These are phyloP conservation scores for Lithohypha guttulata DNA, from an alignment of 2,329 filamentous ascomycete genomes.

Conservation along the genomic window DNA sequence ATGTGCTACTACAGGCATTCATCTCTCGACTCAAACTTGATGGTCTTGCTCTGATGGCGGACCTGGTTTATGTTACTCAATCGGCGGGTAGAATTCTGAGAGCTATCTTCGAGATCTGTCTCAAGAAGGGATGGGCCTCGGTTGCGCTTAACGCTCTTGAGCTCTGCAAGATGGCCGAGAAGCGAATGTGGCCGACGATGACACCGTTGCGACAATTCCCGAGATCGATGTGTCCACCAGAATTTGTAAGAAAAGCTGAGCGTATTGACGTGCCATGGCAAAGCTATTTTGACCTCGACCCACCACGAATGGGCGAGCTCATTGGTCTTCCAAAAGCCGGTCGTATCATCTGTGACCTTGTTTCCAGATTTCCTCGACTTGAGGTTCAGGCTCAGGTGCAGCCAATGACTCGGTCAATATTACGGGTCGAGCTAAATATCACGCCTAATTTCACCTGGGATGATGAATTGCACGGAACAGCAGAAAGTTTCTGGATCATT, in stretches of 20 bases:
- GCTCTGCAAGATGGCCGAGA: conserved; percentile 98
- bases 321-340: conserved; percentile 84
- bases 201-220: conserved; percentile 86
- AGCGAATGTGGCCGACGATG: conserved; percentile 99
- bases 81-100: conserved; percentile 92
- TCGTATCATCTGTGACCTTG: conserved; percentile 69
- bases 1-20: conserved; percentile 90
- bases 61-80: conserved; percentile 97
- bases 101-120: conserved; percentile 91
- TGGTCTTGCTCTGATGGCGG: conserved; percentile 89
- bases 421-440: conserved; percentile 80
- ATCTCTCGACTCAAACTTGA: conserved; percentile 92
- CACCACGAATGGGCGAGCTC: conserved; percentile 90
- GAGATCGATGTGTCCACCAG: conserved; percentile 53
- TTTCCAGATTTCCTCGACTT: conserved; percentile 85
- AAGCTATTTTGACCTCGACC: conserved; percentile 91
- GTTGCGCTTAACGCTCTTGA: conserved; percentile 88
- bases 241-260: conserved; percentile 86
- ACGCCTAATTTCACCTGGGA: conserved; percentile 96
- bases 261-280: conserved; percentile 88
- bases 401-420: conserved; percentile 86
- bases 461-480: conserved; percentile 70
- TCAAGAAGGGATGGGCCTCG: conserved; percentile 91
- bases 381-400: conserved; percentile 90
- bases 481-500: conserved; percentile 93